Conservation (phyloP, 495 filamentous ascomycete genomes). For the Pyronema domesticum region DNA sequence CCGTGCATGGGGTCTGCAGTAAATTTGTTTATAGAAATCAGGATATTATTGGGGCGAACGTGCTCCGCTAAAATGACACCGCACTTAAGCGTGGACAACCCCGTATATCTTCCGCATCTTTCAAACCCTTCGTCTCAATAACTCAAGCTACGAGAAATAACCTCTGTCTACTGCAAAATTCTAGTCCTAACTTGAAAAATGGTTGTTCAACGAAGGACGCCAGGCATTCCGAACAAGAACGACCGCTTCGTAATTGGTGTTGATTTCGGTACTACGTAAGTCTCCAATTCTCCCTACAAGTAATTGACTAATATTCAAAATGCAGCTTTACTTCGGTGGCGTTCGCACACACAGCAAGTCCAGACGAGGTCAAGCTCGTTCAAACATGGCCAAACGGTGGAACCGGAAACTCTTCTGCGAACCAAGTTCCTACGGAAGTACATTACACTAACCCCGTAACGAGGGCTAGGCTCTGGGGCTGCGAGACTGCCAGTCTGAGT, state of each 20-base stretch:
- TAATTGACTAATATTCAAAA: neutral
- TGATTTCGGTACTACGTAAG: constrained; percentile 5
- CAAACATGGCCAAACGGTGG: constrained; percentile 64
- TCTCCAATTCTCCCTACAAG: neutral
- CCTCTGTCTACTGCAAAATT: too few relatives aligned
- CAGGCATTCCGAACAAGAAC: neutral
- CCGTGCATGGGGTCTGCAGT: too few relatives aligned
- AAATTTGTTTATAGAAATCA: too few relatives aligned
- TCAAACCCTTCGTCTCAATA: too few relatives aligned
- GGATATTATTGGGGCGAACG: too few relatives aligned
- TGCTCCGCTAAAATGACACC: too few relatives aligned
- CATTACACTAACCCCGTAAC: constrained; percentile 31
- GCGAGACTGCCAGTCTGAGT: constrained; percentile 41
- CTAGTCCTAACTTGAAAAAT: too few relatives aligned
- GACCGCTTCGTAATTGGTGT: neutral
- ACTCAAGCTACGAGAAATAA: too few relatives aligned
- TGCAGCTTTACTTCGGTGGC: neutral
- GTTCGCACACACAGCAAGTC: constrained; percentile 1
- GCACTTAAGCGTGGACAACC: too few relatives aligned
- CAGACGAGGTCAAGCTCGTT: constrained; percentile 41
- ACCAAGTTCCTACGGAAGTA: constrained; percentile 49
- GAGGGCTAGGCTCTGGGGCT: constrained; percentile 43
- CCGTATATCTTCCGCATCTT: too few relatives aligned
- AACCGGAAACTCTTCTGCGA: constrained; percentile 29
- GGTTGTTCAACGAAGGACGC: too few relatives aligned